Conservation (phyloP, 1,284 basidiomycete genomes). For the Cerioporus squamosus region DNA sequence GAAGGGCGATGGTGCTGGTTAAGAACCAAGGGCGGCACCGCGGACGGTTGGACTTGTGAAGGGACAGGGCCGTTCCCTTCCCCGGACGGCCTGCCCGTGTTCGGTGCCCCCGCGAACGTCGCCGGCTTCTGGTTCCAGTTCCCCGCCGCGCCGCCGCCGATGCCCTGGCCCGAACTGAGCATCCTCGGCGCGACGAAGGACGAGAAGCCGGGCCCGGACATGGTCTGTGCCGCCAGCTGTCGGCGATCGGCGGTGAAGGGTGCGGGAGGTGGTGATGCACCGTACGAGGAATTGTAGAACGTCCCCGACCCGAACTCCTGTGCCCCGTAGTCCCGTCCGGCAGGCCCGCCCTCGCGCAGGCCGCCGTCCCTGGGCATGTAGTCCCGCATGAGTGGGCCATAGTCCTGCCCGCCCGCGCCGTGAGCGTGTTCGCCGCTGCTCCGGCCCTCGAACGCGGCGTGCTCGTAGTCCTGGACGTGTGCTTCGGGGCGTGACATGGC, state of each 20-base stretch:
- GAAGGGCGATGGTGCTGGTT: conserved; percentile 35
- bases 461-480: conserved; percentile 48
- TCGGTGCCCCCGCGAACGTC: conserved; percentile 24
- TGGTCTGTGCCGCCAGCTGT: conserved; percentile 20
- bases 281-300: conserved; percentile 23
- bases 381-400: conserved; percentile 18
- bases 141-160: conserved; percentile 24
- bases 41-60: conserved; percentile 32
- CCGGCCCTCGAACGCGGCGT: conserved; percentile 34
- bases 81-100: conserved; percentile 22
- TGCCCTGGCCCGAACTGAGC: conserved; percentile 24
- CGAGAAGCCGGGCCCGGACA: conserved; percentile 23
- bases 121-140: conserved; percentile 28
- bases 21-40: conserved; percentile 29
- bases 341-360: conserved; percentile 13
- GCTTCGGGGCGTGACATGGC: conserved; percentile 45
- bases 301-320: conserved; percentile 19
- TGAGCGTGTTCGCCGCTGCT: conserved; percentile 20
- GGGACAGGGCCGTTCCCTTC: conserved; percentile 23
- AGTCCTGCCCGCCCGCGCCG: conserved; percentile 21
- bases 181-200: conserved; percentile 29
- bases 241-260: conserved; percentile 29
- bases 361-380: conserved; percentile 15
- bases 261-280: conserved; percentile 20
- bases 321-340: conserved; percentile 18